Base-by-base conservation (phyloP, 345 rosid species). In the Cardamine chenopodiifolia region DNA sequence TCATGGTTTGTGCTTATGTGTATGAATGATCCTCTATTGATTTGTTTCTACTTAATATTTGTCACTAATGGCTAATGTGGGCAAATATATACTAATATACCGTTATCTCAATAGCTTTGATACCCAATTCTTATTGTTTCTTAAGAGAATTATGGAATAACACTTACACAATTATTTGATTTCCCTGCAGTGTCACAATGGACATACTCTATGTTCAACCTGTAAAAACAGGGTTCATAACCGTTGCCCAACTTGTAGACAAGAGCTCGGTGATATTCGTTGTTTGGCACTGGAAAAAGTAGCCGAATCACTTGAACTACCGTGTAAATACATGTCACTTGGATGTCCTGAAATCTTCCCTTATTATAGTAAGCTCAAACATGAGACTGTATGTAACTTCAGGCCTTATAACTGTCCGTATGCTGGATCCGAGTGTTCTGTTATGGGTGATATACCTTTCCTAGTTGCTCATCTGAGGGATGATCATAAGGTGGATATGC, bases 401-500 rank as follows among this genome's bases (percentile, higher is more conserved):
- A 85, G 97, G 82, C 97, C 96, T 29, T 89, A 91, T 77, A 89
- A 70, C 70, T 93, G 98, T 80, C 98, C 96, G 0, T 91, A 93
- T 63, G 95, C 98, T 44, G 98, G 98, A 28, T 91, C 98, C 11
- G 97, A 93, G 80, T 93, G 98, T 73, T 78, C 90, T 58, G 83
- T 85, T 42, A 78, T 71, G 20, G 98, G 98, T 18, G 97, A 90
- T 84, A 91, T 91, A 44, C 89, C 97, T 12, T 89, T 82, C 83
- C 86, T 93, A 54, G 96, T 93, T 78, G 72, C 95, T 81, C 97
- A 94, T 79, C 78, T 93, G 75, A 84, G 96, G 77, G 97, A 93
- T 74, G 97, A 91, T 62, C 98, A 93, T 83, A 93, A 93, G 68
- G 97, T 93, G 63, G 98, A 93, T 81, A 93, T 93, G 97, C 97